Evolutionary conservation across 2,329 filamentous ascomycete genomes (phyloP).

Genomic region (Hypoxylon sp.): DNA sequence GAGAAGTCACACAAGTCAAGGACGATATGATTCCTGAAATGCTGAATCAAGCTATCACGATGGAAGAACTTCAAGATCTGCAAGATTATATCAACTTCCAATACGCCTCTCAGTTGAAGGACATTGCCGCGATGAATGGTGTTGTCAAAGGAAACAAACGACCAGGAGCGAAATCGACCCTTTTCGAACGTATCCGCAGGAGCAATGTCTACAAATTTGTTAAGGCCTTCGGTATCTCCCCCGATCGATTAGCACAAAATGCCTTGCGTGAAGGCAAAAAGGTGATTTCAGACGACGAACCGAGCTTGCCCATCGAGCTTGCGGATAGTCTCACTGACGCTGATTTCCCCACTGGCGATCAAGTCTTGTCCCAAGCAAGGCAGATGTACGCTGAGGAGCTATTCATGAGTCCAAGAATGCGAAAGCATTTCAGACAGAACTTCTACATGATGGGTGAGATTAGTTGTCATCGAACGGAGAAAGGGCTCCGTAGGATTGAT

Average conservation of each 20-base stretch:
- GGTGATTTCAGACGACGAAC: slow-evolving; percentile 86
- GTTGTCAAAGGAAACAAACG: slow-evolving; percentile 79
- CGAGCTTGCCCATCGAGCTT: slow-evolving; percentile 84
- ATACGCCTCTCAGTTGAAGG: slow-evolving; percentile 86
- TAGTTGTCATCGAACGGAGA: slow-evolving; percentile 92
- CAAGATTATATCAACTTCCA: slow-evolving; percentile 98
- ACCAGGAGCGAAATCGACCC: slow-evolving; percentile 83
- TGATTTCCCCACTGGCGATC: slow-evolving; percentile 81
- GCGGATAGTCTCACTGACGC: slow-evolving; percentile 83
- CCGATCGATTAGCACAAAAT: slow-evolving; percentile 91
- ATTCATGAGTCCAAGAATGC: slow-evolving; percentile 87
- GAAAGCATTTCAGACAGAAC: slow-evolving; percentile 85
- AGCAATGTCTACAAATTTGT: slow-evolving; percentile 86
- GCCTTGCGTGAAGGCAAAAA: slow-evolving; percentile 83
- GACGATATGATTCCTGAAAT: slow-evolving; percentile 87
- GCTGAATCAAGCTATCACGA: slow-evolving; percentile 82
- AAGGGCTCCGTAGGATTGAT: slow-evolving; percentile 92
- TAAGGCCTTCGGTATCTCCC: slow-evolving; percentile 88
- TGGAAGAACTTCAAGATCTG: slow-evolving; percentile 96
- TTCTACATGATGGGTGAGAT: slow-evolving; percentile 89
- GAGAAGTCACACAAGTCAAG: slow-evolving; percentile 70
- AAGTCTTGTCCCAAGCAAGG: slow-evolving; percentile 84
- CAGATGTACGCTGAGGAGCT: slow-evolving; percentile 94
- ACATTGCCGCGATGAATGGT: slow-evolving; percentile 76
- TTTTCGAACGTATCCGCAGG: slow-evolving; percentile 87